These are phyloP conservation scores for Aspergillus diversus DNA, from an alignment of 495 filamentous ascomycete genomes.

Conservation along the genomic window DNA sequence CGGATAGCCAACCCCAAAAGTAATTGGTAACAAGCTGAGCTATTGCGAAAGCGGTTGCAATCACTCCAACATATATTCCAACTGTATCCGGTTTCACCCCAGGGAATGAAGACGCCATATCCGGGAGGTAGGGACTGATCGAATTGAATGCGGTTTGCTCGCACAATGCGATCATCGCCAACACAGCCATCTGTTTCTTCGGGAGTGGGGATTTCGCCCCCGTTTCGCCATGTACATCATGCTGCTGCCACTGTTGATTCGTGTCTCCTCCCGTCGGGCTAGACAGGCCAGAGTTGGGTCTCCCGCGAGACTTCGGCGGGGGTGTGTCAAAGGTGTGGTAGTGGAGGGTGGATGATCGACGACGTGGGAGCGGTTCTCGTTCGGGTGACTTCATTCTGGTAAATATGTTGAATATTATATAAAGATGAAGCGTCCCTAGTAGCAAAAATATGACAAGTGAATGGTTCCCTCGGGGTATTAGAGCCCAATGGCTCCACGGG, in stretches of 20 bases:
- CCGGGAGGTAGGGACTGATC: slow-evolving; percentile 92
- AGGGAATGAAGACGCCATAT: slow-evolving; percentile 86
- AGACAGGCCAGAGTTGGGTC: slow-evolving; percentile 55
- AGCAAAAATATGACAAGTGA: background rate
- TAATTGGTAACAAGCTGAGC: slow-evolving; percentile 93
- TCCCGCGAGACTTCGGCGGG: slow-evolving; percentile 80
- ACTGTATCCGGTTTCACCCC: slow-evolving; percentile 71
- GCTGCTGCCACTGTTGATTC: slow-evolving; percentile 28
- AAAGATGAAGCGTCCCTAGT: background rate
- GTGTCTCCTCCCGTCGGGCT: slow-evolving; percentile 44
- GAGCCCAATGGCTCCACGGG: background rate
- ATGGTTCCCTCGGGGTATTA: background rate
- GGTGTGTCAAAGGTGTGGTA: slow-evolving; percentile 96
- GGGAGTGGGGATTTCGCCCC: slow-evolving; percentile 69
- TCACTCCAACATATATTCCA: slow-evolving; percentile 86
- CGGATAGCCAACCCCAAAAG: slow-evolving; percentile 91
- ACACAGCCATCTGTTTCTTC: slow-evolving; percentile 76
- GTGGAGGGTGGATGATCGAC: slow-evolving; percentile 70
- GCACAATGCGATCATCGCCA: slow-evolving; percentile 85
- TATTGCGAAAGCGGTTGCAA: slow-evolving; percentile 88
- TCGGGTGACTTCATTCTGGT: slow-evolving; percentile 36
- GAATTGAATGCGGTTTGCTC: slow-evolving; percentile 97
- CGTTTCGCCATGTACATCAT: slow-evolving; percentile 39
- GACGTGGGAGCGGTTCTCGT: slow-evolving; percentile 49
- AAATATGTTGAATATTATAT: background rate